A percentile compares a stretch with the other conserved stretches of the same genome.
These are phyloP conservation scores for Pulveroboletus sp. DNA, from an alignment of 768 basidiomycete species.

Conservation along the genomic window DNA sequence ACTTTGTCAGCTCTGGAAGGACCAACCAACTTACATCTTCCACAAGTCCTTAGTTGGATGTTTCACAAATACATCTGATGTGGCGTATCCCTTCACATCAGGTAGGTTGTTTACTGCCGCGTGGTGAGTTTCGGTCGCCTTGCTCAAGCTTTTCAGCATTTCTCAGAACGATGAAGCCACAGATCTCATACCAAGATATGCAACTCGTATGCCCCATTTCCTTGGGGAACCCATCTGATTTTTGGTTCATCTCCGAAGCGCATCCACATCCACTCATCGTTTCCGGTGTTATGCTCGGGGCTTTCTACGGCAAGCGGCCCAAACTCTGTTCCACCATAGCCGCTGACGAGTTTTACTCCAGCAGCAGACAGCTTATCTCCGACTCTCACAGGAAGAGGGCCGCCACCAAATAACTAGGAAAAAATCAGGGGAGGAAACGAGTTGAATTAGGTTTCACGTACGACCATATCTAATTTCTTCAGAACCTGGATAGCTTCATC, in stretches of 20 bases:
- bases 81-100: constrained; percentile 40
- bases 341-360: constrained; percentile 32
- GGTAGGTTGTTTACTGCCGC: constrained; percentile 33
- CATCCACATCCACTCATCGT: constrained; percentile 38
- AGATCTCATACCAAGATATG: constrained; percentile 33
- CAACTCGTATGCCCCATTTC: constrained; percentile 34
- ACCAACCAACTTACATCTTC: constrained; percentile 24
- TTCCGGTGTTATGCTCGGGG: constrained; percentile 10
- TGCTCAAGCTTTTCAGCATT: background rate
- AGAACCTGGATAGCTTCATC: constrained; percentile 14
- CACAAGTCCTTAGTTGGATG: constrained; percentile 44
- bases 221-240: constrained; percentile 32
- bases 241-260: constrained; percentile 21
- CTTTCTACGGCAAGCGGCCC: constrained; percentile 6
- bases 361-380: constrained; percentile 33
- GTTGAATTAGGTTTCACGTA: constrained; percentile 14
- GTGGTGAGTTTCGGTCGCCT: constrained; percentile 9
- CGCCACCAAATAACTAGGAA: constrained; percentile 37
- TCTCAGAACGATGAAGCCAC: background rate
- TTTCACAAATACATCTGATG: constrained; percentile 40
- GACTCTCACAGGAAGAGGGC: constrained; percentile 32
- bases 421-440: background rate
- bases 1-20: background rate
- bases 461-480: constrained; percentile 26
- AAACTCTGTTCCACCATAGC: constrained; percentile 38